Evolutionary conservation across 202 grass and related monocot genomes (phyloP), one percentile per base, ranked within the genome.

Genomic region (Setaria italica): DNA sequence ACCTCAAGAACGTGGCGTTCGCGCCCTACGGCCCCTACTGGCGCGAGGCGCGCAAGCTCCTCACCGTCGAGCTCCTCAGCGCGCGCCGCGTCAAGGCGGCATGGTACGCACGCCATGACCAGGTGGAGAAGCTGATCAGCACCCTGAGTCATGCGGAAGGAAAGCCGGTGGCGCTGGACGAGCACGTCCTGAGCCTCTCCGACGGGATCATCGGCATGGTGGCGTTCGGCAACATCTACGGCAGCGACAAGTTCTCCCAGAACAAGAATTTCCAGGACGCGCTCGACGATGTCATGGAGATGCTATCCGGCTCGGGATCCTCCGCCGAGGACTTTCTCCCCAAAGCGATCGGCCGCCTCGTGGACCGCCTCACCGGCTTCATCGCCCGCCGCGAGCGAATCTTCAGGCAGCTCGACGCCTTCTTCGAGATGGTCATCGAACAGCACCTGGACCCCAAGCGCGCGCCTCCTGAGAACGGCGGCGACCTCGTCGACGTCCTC

Each of bases 211-310:
- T 88, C 45, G 80, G 86, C 50, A 88, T 50, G 17, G 72, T 88
- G 5, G 86, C 86, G 72, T 84, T 88, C 19, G 86, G 86, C 0
- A 72, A 62, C n/a, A 72, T 84, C 45, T 88, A 88, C 62, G 86
- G 80, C 19, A 45, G 39, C 8, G 86, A 88, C 10, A 16, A 43
- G 45, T 88, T 88, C 80, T 34, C 70, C 19, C 53, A 67, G 33
- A 75, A 77, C 25, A 9, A 62, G 12, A 49, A 12, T 3, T 78
- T 88, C 48, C 49, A 72, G 17, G 7, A 54, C 0, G 79, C 70
- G 4, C n/a, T 88, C 6, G 62, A 83, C 70, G 70, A 77, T 48
- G 71, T 62, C 20, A 88, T 86, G 84, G 71, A 11, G 5, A 47
- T 71, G 69, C 7, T 81, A 16, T n/a, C 41, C 19, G 54, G 80